Conservation (phyloP, 2,329 filamentous ascomycete species). For the Verticillium tricorpus region DNA sequence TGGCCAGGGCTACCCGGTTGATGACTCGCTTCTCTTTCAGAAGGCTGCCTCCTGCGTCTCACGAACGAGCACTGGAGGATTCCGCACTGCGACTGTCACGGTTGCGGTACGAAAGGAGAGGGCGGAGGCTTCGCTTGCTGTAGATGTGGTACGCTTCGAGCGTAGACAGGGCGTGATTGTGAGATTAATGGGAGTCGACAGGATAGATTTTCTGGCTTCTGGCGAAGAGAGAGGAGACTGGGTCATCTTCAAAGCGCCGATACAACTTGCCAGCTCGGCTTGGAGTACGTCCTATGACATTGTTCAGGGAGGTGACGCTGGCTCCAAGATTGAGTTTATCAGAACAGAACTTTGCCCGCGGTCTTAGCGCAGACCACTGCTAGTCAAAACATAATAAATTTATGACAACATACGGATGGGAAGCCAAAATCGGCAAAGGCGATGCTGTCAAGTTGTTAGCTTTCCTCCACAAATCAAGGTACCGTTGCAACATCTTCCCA, state of each 20-base stretch:
- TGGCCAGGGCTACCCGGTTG: conserved; percentile 22
- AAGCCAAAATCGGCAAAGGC: no score
- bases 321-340: conserved; percentile 9
- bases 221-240: conserved; percentile 6
- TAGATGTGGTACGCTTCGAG: conserved; percentile 10
- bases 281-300: conserved; percentile 13
- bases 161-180: conserved; percentile 9
- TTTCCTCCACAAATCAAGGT: no score
- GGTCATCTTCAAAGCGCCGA: conserved; percentile 4
- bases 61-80: conserved; percentile 6
- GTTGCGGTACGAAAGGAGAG: conserved; percentile 9
- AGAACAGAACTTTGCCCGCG: conserved; percentile 10
- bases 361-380: not conserved
- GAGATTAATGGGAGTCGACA: conserved; percentile 6
- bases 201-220: conserved; percentile 3
- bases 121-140: conserved; percentile 2
- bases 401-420: not conserved
- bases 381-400: not conserved
- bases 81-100: conserved; percentile 8
- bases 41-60: conserved; percentile 19
- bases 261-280: conserved; percentile 8
- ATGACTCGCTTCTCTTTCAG: conserved; percentile 22
- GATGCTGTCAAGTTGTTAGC: no score
- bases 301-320: conserved; percentile 4
- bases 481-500: no score